Base-by-base conservation (phyloP, 129 eudicot species). In the Flaveria bidentis region DNA sequence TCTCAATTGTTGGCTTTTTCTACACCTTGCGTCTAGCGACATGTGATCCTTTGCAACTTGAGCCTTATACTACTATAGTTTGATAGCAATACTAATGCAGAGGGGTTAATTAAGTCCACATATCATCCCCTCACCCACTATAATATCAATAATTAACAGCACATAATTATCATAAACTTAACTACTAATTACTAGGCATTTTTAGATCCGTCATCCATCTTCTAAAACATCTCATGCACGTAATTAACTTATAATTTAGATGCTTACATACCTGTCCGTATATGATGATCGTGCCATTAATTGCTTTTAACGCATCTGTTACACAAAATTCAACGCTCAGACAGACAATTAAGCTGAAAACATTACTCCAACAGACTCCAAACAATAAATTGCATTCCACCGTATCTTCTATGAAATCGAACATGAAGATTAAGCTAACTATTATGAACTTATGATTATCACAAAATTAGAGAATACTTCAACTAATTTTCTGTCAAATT, bases 231-330 rank as follows among this genome's bases (percentile, higher is more conserved):
- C 28, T 14, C 18, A 44, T 42, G 18, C 12, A 73, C 17, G 14
- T 33, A 65, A 22, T 15, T 72, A 79, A 63, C 58, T 64, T 45
- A 36, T 65, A 25, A 52, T 25, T 12, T 18, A 39, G 74, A 53
- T 73, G n/a, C 30, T 55, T 28, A 44, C 69, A 28, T 80, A 92
- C 98, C 95, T 92, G 98, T 75, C 98, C 98, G 72, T 86, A 92
- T 18, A 92, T 85, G 78, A 90, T 86, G 71, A 92, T 86, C 61
- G 96, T 86, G 77, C 98, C 98, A 83, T 90, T 92, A 30, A 84
- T 74, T 61, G 85, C 87, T 57, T 82, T 80, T 62, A 90, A 74
- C 61, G 82, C 91, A 88, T 88, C 95, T 90, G 87, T 80, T 68
- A 76, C 57, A 79, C n/a, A 71, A 15, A 76, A 25, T 39, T 16